Evolutionary conservation across 371 early-diverging fungal genomes (phyloP).

Genomic region (Amoeboaphelidium protococcarum): DNA sequence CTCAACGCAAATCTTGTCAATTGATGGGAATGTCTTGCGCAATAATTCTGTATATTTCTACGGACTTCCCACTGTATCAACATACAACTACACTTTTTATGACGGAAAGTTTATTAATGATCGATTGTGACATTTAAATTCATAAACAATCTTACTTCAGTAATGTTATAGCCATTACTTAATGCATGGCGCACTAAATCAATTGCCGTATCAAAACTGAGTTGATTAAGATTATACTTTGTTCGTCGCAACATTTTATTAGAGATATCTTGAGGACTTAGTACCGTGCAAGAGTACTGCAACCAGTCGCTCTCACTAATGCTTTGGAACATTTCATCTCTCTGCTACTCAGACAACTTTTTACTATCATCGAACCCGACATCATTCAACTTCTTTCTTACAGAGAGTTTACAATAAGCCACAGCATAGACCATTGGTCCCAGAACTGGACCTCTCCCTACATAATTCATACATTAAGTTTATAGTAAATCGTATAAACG

Average conservation of each 20-base stretch:
- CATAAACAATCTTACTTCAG: constrained; percentile 21
- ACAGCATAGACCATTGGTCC: constrained; percentile 92
- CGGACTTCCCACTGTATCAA: constrained; percentile 95
- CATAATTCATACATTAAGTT: constrained; percentile 99
- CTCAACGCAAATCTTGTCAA: constrained; percentile 45
- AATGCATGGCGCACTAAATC: constrained; percentile 37
- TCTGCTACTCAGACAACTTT: constrained; percentile 38
- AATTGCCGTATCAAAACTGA: constrained; percentile 83
- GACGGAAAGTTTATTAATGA: constrained; percentile 1
- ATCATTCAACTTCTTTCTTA: constrained; percentile 26
- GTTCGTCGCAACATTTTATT: constrained; percentile 44
- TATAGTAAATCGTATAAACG: too few species aligned
- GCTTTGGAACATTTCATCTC: constrained; percentile 33
- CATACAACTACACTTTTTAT: constrained; percentile 33
- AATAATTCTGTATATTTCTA: constrained; percentile 50
- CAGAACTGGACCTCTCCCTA: constrained; percentile 95
- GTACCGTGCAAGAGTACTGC: constrained; percentile 57
- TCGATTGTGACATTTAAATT: neutral
- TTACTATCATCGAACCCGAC: constrained; percentile 78
- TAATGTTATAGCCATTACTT: constrained; percentile 31
- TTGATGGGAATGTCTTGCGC: constrained; percentile 35
- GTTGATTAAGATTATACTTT: constrained; percentile 76
- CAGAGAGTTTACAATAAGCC: constrained; percentile 37
- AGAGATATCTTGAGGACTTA: constrained; percentile 72
- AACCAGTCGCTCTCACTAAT: constrained; percentile 33